Evolutionary conservation across 257 asterid species (phyloP).

Genomic region (Ilex aquifolium): DNA sequence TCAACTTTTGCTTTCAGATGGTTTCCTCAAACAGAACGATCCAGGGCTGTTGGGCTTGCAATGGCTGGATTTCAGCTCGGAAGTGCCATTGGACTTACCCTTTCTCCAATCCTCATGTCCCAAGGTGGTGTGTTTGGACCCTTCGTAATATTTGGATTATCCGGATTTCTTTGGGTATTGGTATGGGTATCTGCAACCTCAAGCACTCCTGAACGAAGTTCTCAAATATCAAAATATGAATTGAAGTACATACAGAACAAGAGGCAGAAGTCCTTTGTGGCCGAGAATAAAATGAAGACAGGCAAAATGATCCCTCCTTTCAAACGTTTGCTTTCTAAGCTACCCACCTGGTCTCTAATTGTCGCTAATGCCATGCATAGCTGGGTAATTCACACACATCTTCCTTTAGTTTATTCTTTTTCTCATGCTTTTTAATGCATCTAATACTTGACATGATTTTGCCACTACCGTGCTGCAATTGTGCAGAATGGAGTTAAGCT

Average conservation of each 20-base stretch:
- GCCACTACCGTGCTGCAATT: not conserved
- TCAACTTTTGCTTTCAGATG: constrained; percentile 43
- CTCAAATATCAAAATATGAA: constrained; percentile 71
- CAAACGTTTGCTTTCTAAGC: constrained; percentile 75
- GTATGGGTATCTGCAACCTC: constrained; percentile 94
- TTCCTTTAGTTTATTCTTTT: constrained; percentile 9
- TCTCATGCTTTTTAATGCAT: not conserved
- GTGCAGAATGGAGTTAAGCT: not conserved
- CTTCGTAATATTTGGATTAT: constrained; percentile 85
- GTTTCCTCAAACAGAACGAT: constrained; percentile 92
- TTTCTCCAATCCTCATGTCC: constrained; percentile 92
- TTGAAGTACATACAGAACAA: constrained; percentile 66
- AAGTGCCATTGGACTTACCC: constrained; percentile 94
- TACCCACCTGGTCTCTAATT: constrained; percentile 91
- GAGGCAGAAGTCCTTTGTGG: constrained; percentile 28
- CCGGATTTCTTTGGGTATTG: constrained; percentile 88
- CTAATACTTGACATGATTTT: not conserved
- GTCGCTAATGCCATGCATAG: constrained; percentile 98
- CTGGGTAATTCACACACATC: constrained; percentile 58
- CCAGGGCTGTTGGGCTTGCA: constrained; percentile 99
- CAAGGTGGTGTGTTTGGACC: constrained; percentile 93
- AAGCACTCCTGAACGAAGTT: constrained; percentile 66
- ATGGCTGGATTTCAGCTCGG: constrained; percentile 99
- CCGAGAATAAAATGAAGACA: constrained; percentile 31
- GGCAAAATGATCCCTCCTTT: constrained; percentile 74